Evolutionary conservation across 495 filamentous ascomycete species (phyloP).

Genomic region (Aspergillus wentii): DNA sequence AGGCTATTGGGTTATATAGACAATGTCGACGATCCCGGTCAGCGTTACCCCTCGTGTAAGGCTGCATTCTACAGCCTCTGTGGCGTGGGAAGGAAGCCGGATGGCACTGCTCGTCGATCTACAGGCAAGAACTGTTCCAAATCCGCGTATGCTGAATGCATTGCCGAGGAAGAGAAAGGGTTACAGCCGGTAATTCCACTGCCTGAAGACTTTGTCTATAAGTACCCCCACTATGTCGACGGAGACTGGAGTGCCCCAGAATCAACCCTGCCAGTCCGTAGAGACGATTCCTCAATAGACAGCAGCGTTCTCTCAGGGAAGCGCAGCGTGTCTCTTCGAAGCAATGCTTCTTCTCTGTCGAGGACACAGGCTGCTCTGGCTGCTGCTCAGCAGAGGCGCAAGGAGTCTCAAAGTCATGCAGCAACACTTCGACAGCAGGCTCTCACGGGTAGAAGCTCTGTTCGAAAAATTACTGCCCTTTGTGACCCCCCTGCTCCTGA

Average conservation of each 20-base stretch:
- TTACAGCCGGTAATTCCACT: constrained; percentile 67
- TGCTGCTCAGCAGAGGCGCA: constrained; percentile 37
- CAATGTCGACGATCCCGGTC: constrained; percentile 31
- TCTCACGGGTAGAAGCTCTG: constrained; percentile 22
- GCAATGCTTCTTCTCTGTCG: constrained; percentile 21
- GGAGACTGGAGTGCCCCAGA: constrained; percentile 41
- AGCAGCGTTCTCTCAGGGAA: constrained; percentile 29
- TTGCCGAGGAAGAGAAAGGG: constrained; percentile 64
- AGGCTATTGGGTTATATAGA: constrained; percentile 36
- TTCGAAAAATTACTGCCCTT: constrained; percentile 25
- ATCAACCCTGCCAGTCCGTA: constrained; percentile 16
- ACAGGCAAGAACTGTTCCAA: constrained; percentile 40
- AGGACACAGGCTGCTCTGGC: constrained; percentile 38
- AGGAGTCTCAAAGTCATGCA: constrained; percentile 41
- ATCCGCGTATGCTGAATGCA: constrained; percentile 64
- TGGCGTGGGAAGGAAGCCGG: constrained; percentile 46
- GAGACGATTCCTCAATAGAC: constrained; percentile 24
- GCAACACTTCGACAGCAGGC: constrained; percentile 45
- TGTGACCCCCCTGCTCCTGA: constrained; percentile 18
- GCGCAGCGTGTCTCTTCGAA: constrained; percentile 22
- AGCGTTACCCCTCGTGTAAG: constrained; percentile 39
- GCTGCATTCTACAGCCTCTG: constrained; percentile 44
- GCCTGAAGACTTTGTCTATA: constrained; percentile 63
- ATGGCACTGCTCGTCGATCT: constrained; percentile 37
- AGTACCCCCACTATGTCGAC: constrained; percentile 33